Conservation (phyloP, 768 basidiomycete genomes). For the Serendipita sp. region DNA sequence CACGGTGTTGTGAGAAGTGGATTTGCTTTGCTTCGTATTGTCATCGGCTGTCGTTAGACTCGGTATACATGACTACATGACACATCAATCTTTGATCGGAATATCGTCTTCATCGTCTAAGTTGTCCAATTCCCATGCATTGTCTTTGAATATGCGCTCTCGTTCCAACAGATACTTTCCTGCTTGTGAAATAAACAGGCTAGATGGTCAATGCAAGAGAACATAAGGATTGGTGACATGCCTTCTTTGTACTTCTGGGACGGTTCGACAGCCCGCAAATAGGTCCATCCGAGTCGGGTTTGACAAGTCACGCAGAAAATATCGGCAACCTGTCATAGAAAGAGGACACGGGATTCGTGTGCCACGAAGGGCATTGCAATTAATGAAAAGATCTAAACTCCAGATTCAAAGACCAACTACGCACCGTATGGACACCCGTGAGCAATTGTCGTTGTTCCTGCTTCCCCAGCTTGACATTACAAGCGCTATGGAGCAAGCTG, state of each 20-base stretch:
- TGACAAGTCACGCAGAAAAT: conserved; percentile 66
- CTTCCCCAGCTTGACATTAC: conserved; percentile 55
- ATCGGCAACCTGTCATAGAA: conserved; percentile 38
- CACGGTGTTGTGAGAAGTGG: neutral
- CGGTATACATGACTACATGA: too few relatives aligned
- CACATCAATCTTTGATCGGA: too few relatives aligned
- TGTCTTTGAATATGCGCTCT: conserved; percentile 68
- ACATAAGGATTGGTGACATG: conserved; percentile 16
- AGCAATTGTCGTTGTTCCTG: conserved; percentile 60
- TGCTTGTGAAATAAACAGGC: conserved; percentile 18
- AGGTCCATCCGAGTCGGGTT: conserved; percentile 68
- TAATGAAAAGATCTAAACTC: too few relatives aligned
- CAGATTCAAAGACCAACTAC: too few relatives aligned
- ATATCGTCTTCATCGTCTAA: neutral
- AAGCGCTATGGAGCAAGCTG: conserved; percentile 64
- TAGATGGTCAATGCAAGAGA: neutral
- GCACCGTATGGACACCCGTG: conserved; percentile 11
- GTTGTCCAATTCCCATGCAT: conserved; percentile 35
- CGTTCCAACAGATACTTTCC: conserved; percentile 71
- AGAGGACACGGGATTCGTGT: neutral
- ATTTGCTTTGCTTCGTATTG: neutral
- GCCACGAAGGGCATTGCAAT: too few relatives aligned
- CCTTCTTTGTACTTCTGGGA: conserved; percentile 82
- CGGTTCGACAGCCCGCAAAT: conserved; percentile 58
- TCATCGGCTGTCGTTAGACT: neutral